These are phyloP conservation scores for Colletotrichum tanaceti DNA, from an alignment of 2,329 filamentous ascomycete genomes.

Conservation along the genomic window DNA sequence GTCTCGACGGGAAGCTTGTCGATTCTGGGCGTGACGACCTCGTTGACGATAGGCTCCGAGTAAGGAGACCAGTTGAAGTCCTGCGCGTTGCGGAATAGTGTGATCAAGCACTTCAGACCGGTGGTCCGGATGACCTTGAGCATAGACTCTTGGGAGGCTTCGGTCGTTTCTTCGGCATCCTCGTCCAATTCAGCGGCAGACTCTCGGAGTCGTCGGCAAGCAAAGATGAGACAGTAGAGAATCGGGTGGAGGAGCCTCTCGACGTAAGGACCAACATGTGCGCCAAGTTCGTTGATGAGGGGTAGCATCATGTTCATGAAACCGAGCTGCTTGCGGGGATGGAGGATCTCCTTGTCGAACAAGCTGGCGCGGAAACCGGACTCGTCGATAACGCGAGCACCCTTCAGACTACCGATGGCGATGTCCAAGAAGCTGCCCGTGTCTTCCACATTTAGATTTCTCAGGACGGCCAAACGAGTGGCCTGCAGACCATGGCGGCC, in stretches of 20 bases:
- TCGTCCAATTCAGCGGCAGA: constrained; percentile 50
- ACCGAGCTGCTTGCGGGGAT: constrained; percentile 85
- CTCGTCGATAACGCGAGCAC: constrained; percentile 68
- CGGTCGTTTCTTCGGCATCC: constrained; percentile 56
- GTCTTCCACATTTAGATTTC: constrained; percentile 79
- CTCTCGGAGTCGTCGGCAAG: constrained; percentile 70
- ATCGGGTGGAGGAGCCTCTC: constrained; percentile 78
- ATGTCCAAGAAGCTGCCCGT: constrained; percentile 87
- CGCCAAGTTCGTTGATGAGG: constrained; percentile 85
- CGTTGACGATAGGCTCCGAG: constrained; percentile 75
- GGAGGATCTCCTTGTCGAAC: constrained; percentile 70
- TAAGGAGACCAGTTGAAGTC: constrained; percentile 79
- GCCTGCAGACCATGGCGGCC: constrained; percentile 85
- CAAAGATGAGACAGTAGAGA: constrained; percentile 81
- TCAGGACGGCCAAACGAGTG: constrained; percentile 82
- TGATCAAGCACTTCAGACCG: constrained; percentile 84
- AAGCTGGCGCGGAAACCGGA: constrained; percentile 61
- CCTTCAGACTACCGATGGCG: constrained; percentile 76
- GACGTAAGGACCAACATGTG: constrained; percentile 75
- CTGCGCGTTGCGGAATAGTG: constrained; percentile 80
- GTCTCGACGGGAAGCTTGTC: constrained; percentile 85
- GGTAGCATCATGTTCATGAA: constrained; percentile 92
- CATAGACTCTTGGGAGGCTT: constrained; percentile 65
- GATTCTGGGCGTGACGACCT: constrained; percentile 82
- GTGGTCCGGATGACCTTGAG: constrained; percentile 74